These are phyloP conservation scores for Gardenia jasminoides DNA, from an alignment of 257 asterid species.

Conservation along the genomic window DNA sequence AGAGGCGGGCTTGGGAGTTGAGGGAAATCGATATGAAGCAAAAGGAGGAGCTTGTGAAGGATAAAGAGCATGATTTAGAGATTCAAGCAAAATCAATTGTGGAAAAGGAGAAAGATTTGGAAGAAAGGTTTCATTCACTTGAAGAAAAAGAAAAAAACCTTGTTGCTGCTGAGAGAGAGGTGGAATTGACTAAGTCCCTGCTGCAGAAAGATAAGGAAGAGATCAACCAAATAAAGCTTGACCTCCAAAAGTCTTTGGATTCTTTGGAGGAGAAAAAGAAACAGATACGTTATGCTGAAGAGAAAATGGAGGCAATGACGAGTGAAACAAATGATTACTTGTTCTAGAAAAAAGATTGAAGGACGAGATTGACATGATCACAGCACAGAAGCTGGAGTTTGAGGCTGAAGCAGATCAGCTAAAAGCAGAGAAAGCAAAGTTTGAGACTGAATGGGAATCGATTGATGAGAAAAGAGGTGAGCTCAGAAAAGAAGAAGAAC, in stretches of 20 bases:
- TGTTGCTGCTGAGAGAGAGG: conserved; percentile 48
- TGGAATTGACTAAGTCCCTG: conserved; percentile 42
- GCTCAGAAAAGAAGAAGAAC: conserved; percentile 69
- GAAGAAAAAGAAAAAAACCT: conserved; percentile 61
- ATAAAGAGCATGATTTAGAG: conserved; percentile 72
- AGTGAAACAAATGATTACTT: conserved; percentile 73
- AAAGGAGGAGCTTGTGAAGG: conserved; percentile 62
- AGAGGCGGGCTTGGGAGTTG: conserved; percentile 81
- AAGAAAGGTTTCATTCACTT: conserved; percentile 42
- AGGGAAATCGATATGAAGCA: conserved; percentile 82
- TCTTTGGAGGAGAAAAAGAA: conserved; percentile 61
- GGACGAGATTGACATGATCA: conserved; percentile 81
- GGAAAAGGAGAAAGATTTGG: conserved; percentile 63
- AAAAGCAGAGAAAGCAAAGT: conserved; percentile 76
- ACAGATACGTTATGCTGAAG: conserved; percentile 54
- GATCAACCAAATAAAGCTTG: conserved; percentile 46
- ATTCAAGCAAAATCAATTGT: conserved; percentile 41
- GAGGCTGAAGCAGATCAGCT: conserved; percentile 76
- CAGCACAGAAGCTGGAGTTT: conserved; percentile 69
- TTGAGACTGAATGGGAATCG: conserved; percentile 89
- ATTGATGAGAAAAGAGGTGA: conserved; percentile 90
- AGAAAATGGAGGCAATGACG: conserved; percentile 62
- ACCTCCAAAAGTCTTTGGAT: conserved; percentile 56
- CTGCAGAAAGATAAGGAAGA: conserved; percentile 60
- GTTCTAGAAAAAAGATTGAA: conserved; percentile 73